Evolutionary conservation across 176 grass and related monocot species (phyloP), one percentile per base, ranked within the genome.

Genomic region (Tillandsia leiboldiana): DNA sequence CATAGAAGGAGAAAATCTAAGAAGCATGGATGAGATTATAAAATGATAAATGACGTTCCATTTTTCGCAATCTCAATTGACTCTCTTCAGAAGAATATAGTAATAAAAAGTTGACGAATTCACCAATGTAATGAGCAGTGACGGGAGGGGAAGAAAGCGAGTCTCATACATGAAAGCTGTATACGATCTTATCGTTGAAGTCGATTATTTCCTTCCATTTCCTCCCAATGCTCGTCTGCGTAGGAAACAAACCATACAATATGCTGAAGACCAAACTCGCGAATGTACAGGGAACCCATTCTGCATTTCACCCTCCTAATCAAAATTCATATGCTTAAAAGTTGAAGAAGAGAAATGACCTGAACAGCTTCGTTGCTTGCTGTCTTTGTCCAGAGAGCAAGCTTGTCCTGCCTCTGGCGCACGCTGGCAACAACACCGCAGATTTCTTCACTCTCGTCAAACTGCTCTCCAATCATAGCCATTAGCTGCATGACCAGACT

Each of bases 281-380:
- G 9, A 22, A 15, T 59, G 15, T 6, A 2, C 56, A 59, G 20
- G 7, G n/a, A 54, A 59, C 20, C 20, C 20, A 59, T 59, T 17
- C 56, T 17, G 56, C 20, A 20, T 17, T 22, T 17, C 12, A 59
- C 56, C 20, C 20, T 20, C 3, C 22, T 59, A 59, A 20, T 17
- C 56, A 59, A 56, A 56, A 56, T 14, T n/a, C 12, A 17, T 59
- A 59, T 61, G 18, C 28, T 8, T 1, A 51, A 74, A 59, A 72
- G 48, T 12, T 52, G 47, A 26, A 24, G n/a, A 63, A 76, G 51
- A 75, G 74, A 78, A 69, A 64, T 15, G 75, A 99, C 95, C 95
- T 99, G 95, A 75, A 94, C 92, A 84, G 95, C 95, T 90, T 99
- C 95, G 73, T 99, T 99, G 71, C 75, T 99, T 23, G 95, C 95